phyloP scores from a whole-genome alignment of 495 filamentous ascomycete genomes.

The Hypoxylon fragiforme region DNA sequence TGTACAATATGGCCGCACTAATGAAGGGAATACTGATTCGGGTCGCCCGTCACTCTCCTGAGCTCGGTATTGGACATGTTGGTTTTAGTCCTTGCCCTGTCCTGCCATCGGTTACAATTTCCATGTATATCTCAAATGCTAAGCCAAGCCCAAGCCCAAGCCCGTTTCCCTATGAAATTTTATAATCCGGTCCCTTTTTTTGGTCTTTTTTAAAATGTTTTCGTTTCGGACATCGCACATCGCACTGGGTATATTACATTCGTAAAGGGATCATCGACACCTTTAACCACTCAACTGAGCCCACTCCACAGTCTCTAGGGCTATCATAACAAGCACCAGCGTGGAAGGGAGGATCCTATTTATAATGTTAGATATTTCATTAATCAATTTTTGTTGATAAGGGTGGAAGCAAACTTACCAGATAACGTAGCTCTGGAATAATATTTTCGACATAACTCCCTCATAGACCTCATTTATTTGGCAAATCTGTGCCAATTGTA shows the following conservation, averaged over 20 bases:
- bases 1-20: not conserved
- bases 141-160: not conserved
- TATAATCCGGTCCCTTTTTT: not conserved
- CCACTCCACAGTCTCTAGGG: conserved; percentile 94
- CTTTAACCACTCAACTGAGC: conserved; percentile 44
- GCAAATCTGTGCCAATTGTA: conserved; percentile 97
- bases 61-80: not conserved
- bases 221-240: conserved; percentile 21
- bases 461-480: conserved; percentile 97
- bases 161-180: not conserved
- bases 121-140: not conserved
- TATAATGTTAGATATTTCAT: no score
- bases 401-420: conserved; percentile 69
- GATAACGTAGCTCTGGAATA: conserved; percentile 97
- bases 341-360: conserved; percentile 95
- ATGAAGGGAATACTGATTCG: not conserved
- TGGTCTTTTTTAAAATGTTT: conserved; percentile 6
- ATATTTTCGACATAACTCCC: conserved; percentile 84
- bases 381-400: no score
- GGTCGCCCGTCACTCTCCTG: not conserved
- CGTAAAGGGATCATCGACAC: not conserved
- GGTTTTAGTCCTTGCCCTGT: not conserved
- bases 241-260: conserved; percentile 21
- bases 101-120: not conserved
- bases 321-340: conserved; percentile 84